A percentile compares a stretch with the other conserved stretches of the same genome.
These are phyloP conservation scores for Plasmopara muralis DNA, from an alignment of 352 stramenopile genomes.

Conservation along the genomic window DNA sequence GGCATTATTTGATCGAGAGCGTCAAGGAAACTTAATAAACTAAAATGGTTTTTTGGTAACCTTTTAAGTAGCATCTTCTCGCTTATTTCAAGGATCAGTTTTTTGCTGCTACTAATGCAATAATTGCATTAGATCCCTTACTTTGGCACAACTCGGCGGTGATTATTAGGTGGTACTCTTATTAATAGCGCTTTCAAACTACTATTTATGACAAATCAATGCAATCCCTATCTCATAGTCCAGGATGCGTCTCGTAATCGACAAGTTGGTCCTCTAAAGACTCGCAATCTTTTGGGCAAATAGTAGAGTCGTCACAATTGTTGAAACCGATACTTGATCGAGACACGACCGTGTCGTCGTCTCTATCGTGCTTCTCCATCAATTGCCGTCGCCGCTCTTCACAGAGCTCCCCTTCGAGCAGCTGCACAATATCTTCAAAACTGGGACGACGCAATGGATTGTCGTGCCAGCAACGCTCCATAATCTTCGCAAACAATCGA, in stretches of 20 bases:
- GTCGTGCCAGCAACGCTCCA: conserved; percentile 73
- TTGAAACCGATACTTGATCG: conserved; percentile 11
- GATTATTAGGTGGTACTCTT: too few relatives aligned
- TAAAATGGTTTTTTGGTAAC: too few relatives aligned
- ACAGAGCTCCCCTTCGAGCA: conserved; percentile 64
- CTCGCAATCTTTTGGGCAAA: too few relatives aligned
- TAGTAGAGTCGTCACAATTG: conserved; percentile 16
- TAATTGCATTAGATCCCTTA: too few relatives aligned
- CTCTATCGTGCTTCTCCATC: conserved; percentile 12
- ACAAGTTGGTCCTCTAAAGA: conserved; percentile 8
- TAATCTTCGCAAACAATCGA: conserved; percentile 72
- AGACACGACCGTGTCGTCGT: conserved; percentile 17
- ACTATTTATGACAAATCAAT: too few relatives aligned
- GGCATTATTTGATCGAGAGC: conserved; percentile 55
- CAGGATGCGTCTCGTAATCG: conserved; percentile 7
- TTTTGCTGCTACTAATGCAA: not conserved
- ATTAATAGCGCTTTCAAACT: too few relatives aligned
- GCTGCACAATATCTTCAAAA: conserved; percentile 75
- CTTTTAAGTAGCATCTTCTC: too few relatives aligned
- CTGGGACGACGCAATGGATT: conserved; percentile 55
- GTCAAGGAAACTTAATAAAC: too few relatives aligned
- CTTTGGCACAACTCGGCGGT: too few relatives aligned
- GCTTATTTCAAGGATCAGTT: too few relatives aligned
- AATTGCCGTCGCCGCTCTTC: conserved; percentile 38
- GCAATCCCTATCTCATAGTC: too few relatives aligned